These are phyloP conservation scores for Sphaerobolus stellatus DNA, from an alignment of 1,284 basidiomycete genomes.

Conservation along the genomic window DNA sequence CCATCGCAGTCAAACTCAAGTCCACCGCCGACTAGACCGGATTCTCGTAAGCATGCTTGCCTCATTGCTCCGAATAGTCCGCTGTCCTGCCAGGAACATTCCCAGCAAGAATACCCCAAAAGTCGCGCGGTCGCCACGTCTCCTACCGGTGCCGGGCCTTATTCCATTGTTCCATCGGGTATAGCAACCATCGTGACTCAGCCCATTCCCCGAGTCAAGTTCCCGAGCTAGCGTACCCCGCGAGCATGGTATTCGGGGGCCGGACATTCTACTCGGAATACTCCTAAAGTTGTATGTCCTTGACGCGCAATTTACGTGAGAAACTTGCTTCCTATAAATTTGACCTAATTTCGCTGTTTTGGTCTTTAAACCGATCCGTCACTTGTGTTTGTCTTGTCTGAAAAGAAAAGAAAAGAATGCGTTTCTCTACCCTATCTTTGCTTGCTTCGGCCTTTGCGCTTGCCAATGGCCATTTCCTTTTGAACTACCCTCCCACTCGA, in stretches of 20 bases:
- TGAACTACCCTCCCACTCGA: conserved; percentile 63
- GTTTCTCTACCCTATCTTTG: not conserved
- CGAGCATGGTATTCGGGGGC: not conserved
- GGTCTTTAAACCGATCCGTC: too few relatives aligned
- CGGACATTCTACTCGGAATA: not conserved
- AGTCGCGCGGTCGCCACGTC: not conserved
- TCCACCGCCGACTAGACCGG: not conserved
- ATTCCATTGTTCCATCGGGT: not conserved
- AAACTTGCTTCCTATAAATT: too few relatives aligned
- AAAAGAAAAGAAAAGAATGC: conserved; percentile 1
- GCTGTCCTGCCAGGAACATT: too few relatives aligned
- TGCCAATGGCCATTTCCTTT: conserved; percentile 66
- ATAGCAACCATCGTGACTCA: not conserved
- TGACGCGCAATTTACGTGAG: too few relatives aligned
- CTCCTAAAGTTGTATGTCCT: too few relatives aligned
- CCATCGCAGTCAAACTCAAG: too few relatives aligned
- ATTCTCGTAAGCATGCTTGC: not conserved
- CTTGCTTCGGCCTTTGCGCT: conserved; percentile 36
- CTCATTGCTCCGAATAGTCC: not conserved
- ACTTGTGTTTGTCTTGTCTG: too few relatives aligned
- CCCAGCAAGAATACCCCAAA: too few relatives aligned
- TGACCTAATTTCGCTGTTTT: too few relatives aligned
- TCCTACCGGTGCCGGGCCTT: not conserved
- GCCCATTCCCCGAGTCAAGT: conserved; percentile 7
- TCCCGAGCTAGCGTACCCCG: conserved; percentile 7